Evolutionary conservation across 345 rosid species (phyloP).

Genomic region (Syzygium oleosum): DNA sequence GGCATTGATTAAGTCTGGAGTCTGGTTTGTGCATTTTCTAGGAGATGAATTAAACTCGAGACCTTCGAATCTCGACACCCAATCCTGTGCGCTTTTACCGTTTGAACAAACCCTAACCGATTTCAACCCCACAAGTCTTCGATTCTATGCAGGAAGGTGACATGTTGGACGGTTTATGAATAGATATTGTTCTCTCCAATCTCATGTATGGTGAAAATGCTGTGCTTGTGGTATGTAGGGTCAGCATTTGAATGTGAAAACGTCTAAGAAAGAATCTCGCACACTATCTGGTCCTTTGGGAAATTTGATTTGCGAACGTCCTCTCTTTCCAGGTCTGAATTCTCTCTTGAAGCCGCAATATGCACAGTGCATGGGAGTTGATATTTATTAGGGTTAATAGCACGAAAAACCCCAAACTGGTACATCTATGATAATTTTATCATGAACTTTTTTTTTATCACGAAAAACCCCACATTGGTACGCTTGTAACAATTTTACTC

Average conservation of each 20-base stretch:
- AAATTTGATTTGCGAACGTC: background rate
- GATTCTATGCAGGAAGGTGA: background rate
- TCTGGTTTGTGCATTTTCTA: background rate
- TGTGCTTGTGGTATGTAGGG: background rate
- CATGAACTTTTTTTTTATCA: too few relatives aligned
- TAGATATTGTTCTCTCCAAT: background rate
- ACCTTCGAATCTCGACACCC: background rate
- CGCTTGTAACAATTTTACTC: too few relatives aligned
- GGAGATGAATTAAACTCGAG: background rate
- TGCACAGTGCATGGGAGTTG: background rate
- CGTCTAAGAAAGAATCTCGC: background rate
- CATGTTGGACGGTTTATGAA: background rate
- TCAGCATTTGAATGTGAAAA: background rate
- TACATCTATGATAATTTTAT: too few relatives aligned
- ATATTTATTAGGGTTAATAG: background rate
- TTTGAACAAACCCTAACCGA: background rate
- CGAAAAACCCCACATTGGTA: too few relatives aligned
- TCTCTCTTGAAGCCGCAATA: background rate
- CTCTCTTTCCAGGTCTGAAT: background rate
- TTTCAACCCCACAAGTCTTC: background rate
- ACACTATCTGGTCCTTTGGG: background rate
- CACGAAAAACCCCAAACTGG: too few relatives aligned
- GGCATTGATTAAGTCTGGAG: background rate
- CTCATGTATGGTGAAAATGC: background rate
- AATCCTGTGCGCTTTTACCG: background rate